These are phyloP conservation scores for Fusarium sp. DNA, from an alignment of 2,329 filamentous ascomycete genomes.

Conservation along the genomic window DNA sequence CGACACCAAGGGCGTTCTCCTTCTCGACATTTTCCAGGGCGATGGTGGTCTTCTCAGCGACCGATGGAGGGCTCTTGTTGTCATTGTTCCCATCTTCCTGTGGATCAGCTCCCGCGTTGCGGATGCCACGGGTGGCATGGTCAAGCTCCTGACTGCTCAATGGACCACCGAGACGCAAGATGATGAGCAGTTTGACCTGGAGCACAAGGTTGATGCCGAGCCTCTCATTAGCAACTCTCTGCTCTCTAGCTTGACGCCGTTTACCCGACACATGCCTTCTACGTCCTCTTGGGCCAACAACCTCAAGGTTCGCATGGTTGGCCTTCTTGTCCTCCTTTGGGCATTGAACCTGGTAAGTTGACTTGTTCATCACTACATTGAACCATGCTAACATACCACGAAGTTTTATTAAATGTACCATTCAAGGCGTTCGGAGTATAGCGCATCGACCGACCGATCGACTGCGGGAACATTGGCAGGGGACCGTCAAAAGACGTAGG, in stretches of 20 bases:
- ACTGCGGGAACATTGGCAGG: slow-evolving; percentile 6
- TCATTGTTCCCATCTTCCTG: slow-evolving; percentile 45
- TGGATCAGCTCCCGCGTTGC: slow-evolving; percentile 41
- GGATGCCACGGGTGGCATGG: slow-evolving; percentile 35
- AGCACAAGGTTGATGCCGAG: slow-evolving; percentile 35
- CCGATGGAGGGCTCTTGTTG: slow-evolving; percentile 41
- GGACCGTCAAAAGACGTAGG: background rate
- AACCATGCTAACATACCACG: background rate
- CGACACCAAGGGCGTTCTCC: slow-evolving; percentile 62
- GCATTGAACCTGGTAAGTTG: slow-evolving; percentile 33
- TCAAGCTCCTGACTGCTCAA: slow-evolving; percentile 34
- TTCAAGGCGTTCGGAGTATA: slow-evolving; percentile 34
- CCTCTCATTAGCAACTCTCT: slow-evolving; percentile 25
- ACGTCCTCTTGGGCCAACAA: slow-evolving; percentile 33
- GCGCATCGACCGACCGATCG: background rate
- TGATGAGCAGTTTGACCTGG: slow-evolving; percentile 21
- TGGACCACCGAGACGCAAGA: slow-evolving; percentile 22
- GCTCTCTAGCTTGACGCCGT: slow-evolving; percentile 15
- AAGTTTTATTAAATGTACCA: slow-evolving; percentile 32
- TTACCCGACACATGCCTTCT: slow-evolving; percentile 34
- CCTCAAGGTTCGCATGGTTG: slow-evolving; percentile 34
- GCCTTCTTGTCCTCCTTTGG: slow-evolving; percentile 34
- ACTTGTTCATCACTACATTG: fast-evolving
- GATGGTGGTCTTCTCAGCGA: slow-evolving; percentile 38
- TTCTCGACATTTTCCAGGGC: slow-evolving; percentile 35